phyloP scores from a whole-genome alignment of 2,329 filamentous ascomycete species.

The Botryotinia calthae region DNA sequence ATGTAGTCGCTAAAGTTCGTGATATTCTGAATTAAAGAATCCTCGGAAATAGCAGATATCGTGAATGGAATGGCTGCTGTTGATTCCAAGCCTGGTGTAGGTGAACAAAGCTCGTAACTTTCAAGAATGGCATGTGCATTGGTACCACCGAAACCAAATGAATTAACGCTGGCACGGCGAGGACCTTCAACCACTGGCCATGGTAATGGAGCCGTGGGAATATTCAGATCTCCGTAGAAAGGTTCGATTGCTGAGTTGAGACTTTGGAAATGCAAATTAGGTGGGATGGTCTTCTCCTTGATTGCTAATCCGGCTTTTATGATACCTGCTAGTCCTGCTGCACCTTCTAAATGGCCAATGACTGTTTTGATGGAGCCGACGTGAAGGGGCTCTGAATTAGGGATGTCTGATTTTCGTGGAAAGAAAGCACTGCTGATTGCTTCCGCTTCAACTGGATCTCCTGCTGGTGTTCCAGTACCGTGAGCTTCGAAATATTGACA shows the following conservation, averaged over 20 bases:
- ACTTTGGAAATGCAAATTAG: conserved; percentile 39
- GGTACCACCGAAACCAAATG: conserved; percentile 48
- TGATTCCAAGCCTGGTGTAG: conserved; percentile 28
- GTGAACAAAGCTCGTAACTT: conserved; percentile 32
- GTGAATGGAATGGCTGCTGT: conserved; percentile 21
- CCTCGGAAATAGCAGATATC: conserved; percentile 27
- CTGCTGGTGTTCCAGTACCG: conserved; percentile 28
- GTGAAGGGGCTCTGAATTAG: conserved; percentile 16
- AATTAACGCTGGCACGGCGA: conserved; percentile 31
- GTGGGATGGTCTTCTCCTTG: conserved; percentile 35
- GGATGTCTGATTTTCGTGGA: background rate
- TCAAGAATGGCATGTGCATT: conserved; percentile 47
- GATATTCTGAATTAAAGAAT: conserved; percentile 17
- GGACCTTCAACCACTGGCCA: conserved; percentile 26
- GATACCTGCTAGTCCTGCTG: conserved; percentile 37
- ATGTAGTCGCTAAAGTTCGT: conserved; percentile 3
- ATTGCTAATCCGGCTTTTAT: conserved; percentile 35
- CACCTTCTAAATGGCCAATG: conserved; percentile 35
- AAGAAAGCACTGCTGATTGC: conserved; percentile 24
- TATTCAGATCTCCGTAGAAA: conserved; percentile 23
- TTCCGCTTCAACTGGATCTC: conserved; percentile 30
- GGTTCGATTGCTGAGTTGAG: conserved; percentile 39
- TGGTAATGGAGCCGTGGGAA: conserved; percentile 35
- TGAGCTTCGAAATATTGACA: conserved; percentile 26
- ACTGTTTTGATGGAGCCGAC: conserved; percentile 34